These are phyloP conservation scores for Citrullus mucosospermus DNA, from an alignment of 306 rosid genomes.

Conservation along the genomic window DNA sequence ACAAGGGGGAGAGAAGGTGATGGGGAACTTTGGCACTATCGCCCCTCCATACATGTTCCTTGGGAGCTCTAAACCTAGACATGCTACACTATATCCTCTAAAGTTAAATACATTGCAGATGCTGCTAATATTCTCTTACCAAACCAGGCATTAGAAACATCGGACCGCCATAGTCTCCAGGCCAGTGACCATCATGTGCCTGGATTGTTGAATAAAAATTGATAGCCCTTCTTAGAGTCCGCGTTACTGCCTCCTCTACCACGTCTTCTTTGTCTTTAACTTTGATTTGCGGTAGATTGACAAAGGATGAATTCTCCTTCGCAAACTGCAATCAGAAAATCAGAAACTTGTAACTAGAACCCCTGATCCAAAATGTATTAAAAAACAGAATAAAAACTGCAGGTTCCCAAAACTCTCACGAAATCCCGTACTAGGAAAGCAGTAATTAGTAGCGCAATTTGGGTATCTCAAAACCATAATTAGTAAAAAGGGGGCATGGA, in stretches of 20 bases:
- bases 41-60: background rate
- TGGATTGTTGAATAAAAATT: conserved; percentile 27
- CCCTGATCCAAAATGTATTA: background rate
- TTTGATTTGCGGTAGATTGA: conserved; percentile 17
- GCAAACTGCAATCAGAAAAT: conserved; percentile 14
- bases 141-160: conserved; percentile 31
- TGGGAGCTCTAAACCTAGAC: background rate
- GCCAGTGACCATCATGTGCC: conserved; percentile 28
- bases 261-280: conserved; percentile 21
- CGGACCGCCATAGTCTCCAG: conserved; percentile 31
- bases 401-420: background rate
- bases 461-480: no score
- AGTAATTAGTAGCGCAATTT: no score
- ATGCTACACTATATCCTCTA: background rate
- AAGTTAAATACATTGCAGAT: background rate
- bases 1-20: background rate
- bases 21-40: background rate
- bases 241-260: conserved; percentile 15
- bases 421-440: background rate
- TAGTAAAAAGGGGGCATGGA: background rate
- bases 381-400: no score
- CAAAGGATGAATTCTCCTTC: conserved; percentile 14
- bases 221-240: conserved; percentile 16
- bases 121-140: conserved; percentile 6
- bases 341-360: background rate